phyloP scores from a whole-genome alignment of 345 rosid species.

The Salix caprea region DNA sequence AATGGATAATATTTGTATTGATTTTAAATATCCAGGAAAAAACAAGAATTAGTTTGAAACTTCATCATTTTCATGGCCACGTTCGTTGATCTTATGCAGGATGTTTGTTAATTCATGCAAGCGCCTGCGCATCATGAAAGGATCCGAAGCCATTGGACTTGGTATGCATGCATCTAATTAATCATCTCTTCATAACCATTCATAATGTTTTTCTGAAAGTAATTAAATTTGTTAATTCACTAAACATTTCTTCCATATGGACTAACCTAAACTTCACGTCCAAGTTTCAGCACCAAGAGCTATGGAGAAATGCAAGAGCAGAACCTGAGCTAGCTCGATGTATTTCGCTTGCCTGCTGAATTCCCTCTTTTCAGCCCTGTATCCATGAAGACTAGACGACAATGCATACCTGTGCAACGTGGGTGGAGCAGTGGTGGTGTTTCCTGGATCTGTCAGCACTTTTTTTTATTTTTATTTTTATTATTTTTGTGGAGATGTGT shows the following conservation, averaged over 20 bases:
- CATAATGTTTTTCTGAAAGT: neutral
- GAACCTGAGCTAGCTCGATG: constrained; percentile 26
- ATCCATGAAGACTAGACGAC: constrained; percentile 12
- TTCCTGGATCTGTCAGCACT: neutral
- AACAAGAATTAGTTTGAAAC: neutral
- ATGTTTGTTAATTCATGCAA: constrained; percentile 97
- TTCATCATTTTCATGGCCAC: neutral
- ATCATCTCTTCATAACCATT: neutral
- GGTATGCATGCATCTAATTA: constrained; percentile 37
- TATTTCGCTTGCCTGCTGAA: neutral
- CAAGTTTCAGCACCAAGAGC: constrained; percentile 49
- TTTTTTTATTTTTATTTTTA: neutral
- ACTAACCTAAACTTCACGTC: neutral
- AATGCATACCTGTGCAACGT: constrained; percentile 2
- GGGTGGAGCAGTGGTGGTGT: neutral
- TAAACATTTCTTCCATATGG: neutral
- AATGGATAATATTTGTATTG: neutral
- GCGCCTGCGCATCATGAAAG: constrained; percentile 94
- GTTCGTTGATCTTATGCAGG: constrained; percentile 36
- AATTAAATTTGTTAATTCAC: neutral
- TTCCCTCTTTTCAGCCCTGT: neutral
- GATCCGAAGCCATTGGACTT: constrained; percentile 92
- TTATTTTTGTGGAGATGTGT: constrained; percentile 15
- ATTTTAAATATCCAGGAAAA: neutral
- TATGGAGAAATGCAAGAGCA: constrained; percentile 63